Base-by-base conservation (phyloP, 1,284 basidiomycete species). In the Thelephora terrestris region DNA sequence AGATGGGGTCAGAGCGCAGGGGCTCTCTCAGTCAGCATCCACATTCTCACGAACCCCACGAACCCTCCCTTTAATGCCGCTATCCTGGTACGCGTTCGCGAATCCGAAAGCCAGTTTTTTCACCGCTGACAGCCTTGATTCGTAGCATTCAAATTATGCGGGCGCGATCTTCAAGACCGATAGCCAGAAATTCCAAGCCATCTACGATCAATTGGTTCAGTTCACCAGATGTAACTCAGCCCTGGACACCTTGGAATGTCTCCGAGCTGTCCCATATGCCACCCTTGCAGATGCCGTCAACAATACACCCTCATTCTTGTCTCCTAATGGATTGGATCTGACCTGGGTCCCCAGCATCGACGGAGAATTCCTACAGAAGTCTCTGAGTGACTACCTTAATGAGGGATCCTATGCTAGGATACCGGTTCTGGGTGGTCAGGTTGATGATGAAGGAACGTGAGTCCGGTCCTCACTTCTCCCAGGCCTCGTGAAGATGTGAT, bases 1-100 rank as follows among this genome's bases (percentile, higher is more conserved):
- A 68, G 67, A 42, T 68, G 64, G 63, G 72, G 72, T 24, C 64
- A 71, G 53, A 68, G 65, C 34, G 70, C 71, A 3, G 25, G 25
- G 9, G 4, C 25, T 27, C 25, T 27, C 25, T 27, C 25, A 4
- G 5, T 27, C 25, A 27, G 5, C 25, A 9, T 9, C 9, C 25
- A 27, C 25, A 4, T 27, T 27, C 4, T 27, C 25, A 27, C 25
- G 9, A 27, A 27, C 25, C 25, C 25, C 25, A 9, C 9, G 5
- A 27, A 27, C 25, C 25, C 25, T 27, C 25, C 25, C 4, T 27
- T 27, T 9, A 27, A 27, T 4, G 25, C 25, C 9, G 25, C 25
- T 5, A 27, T 27, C 25, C 9, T 27, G 4, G 25, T 27, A 9
- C 25, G 25, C 9, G 25, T 27, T 27, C 9, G 25, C 25, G n/a